Conservation (phyloP, 176 grass and related monocot genomes). For the Musa itinerans region DNA sequence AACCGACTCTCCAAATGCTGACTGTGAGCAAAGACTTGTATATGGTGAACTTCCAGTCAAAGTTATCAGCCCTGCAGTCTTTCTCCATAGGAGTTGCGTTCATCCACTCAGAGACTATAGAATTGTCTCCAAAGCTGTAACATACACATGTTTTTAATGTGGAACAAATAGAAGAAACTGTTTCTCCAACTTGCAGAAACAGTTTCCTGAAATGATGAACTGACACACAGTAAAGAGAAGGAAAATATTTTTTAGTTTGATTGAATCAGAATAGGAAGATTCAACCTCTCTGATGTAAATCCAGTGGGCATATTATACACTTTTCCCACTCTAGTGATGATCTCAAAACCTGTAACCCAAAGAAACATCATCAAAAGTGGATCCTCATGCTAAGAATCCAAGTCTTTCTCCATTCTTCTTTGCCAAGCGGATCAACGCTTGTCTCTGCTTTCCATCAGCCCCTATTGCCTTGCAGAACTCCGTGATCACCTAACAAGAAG, state of each 20-base stretch:
- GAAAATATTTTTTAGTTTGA: no score
- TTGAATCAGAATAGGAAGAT: no score
- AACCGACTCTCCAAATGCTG: conserved; percentile 36
- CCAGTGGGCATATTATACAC: no score
- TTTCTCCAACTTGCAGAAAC: no score
- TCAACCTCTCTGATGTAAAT: no score
- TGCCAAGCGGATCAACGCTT: conserved; percentile 78
- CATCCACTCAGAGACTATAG: conserved; percentile 38
- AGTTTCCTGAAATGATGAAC: no score
- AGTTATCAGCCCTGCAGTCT: conserved; percentile 48
- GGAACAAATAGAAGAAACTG: no score
- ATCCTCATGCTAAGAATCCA: conserved; percentile 67
- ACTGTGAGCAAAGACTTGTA: conserved; percentile 33
- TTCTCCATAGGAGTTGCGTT: conserved; percentile 54
- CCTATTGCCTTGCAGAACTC: conserved; percentile 94
- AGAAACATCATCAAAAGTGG: background rate
- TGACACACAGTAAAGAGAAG: no score
- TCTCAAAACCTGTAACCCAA: no score
- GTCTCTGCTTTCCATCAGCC: conserved; percentile 79
- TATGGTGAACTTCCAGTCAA: conserved; percentile 45
- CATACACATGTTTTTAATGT: no score
- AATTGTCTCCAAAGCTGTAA: conserved; percentile 40
- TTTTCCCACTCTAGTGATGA: no score
- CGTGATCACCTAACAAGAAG: conserved; percentile 50
- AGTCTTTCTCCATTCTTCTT: conserved; percentile 97